These are phyloP conservation scores for Heliamphora pulchella DNA, from an alignment of 179 eudicot species.

Conservation along the genomic window DNA sequence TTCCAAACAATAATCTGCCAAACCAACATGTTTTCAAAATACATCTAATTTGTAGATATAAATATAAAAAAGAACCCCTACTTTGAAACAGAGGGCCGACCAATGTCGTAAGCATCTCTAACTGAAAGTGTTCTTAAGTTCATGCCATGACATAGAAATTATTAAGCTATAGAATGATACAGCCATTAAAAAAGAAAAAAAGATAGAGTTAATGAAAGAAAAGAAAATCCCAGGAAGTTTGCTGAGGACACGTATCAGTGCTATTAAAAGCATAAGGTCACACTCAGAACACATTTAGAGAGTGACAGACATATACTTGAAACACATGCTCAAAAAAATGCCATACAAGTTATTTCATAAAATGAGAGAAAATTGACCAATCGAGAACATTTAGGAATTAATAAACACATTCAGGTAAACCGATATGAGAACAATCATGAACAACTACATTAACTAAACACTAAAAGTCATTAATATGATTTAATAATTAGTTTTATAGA, in stretches of 20 bases:
- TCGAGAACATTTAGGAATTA: too few relatives aligned
- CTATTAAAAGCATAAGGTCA: background rate
- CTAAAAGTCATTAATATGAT: background rate
- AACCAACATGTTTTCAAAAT: slow-evolving; percentile 12
- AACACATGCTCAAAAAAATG: slow-evolving; percentile 10
- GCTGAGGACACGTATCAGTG: slow-evolving; percentile 2
- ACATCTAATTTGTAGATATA: background rate
- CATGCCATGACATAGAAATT: background rate
- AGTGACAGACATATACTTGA: slow-evolving; percentile 2
- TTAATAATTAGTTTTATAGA: background rate
- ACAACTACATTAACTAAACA: background rate
- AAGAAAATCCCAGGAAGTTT: too few relatives aligned
- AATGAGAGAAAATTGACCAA: too few relatives aligned
- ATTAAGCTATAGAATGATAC: background rate
- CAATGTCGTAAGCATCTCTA: slow-evolving; percentile 1
- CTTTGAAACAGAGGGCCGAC: background rate
- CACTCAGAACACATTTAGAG: background rate
- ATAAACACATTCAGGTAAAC: slow-evolving; percentile 1
- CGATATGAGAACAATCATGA: background rate
- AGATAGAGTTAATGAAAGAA: too few relatives aligned
- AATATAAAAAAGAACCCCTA: background rate
- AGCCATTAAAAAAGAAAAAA: background rate
- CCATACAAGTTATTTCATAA: too few relatives aligned
- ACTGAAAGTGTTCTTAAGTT: background rate
- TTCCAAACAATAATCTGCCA: slow-evolving; percentile 87